A percentile compares a stretch with the other conserved stretches of the same genome.
Conservation (phyloP, 176 grass and related monocot genomes). For the Triticum monococcum region DNA sequence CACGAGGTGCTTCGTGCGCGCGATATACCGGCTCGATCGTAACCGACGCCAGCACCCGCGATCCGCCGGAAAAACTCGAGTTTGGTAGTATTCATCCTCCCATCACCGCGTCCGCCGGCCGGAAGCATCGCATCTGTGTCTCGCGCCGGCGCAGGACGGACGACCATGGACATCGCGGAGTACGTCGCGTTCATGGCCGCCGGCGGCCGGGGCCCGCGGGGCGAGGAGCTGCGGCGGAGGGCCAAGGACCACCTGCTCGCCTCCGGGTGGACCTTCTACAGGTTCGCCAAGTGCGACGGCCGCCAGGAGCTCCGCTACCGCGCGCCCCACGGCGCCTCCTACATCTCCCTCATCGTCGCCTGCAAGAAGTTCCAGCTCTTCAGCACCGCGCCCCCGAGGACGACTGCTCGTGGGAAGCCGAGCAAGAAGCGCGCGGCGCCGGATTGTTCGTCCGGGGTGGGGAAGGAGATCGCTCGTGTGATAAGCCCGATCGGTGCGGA, state of each 20-base stretch:
- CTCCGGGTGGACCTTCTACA: slow-evolving; percentile 28
- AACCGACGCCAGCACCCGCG: no score
- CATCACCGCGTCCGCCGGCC: no score
- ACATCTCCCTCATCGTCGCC: slow-evolving; percentile 54
- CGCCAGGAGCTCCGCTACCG: slow-evolving; percentile 34
- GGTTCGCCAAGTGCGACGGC: neutral
- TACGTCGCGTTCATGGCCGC: slow-evolving; percentile 35
- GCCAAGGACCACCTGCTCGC: slow-evolving; percentile 36
- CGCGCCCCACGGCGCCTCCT: slow-evolving; percentile 46
- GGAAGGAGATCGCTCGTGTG: neutral
- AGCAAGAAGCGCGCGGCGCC: neutral
- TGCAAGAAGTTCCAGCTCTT: slow-evolving; percentile 33
- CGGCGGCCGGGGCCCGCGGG: neutral
- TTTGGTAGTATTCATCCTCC: no score
- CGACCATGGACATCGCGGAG: slow-evolving; percentile 14
- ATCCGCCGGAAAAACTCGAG: neutral
- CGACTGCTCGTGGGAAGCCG: neutral
- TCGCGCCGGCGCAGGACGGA: neutral
- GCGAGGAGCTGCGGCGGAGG: slow-evolving; percentile 10
- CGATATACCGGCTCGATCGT: no score
- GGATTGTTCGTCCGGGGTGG: no score
- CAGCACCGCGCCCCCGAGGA: neutral
- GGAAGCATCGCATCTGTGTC: no score
- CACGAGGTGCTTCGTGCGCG: no score
- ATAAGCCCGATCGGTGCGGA: neutral